Percentiles rank a stretch among this genome's conserved stretches.
Conservation (phyloP, 169 alveolate genomes). For the Plasmodium cynomolgi region DNA sequence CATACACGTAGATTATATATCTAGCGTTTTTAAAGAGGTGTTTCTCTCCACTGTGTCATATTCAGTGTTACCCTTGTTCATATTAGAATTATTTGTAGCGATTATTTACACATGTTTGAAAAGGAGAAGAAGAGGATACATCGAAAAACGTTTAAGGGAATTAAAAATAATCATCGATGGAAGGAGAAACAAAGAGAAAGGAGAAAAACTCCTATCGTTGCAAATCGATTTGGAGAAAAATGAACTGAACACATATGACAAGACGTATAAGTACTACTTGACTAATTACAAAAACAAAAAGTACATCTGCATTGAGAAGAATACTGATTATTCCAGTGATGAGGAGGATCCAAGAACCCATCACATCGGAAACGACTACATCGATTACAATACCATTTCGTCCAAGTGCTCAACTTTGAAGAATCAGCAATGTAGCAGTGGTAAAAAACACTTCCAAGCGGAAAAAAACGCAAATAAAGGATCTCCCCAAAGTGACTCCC, state of each 20-base stretch:
- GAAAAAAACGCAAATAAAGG: background rate
- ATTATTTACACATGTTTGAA: constrained; percentile 34
- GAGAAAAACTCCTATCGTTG: constrained; percentile 7
- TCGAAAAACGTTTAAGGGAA: constrained; percentile 21
- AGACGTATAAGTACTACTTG: constrained; percentile 38
- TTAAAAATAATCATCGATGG: constrained; percentile 35
- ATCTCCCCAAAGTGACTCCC: background rate
- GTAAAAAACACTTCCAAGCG: background rate
- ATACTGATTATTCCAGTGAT: constrained; percentile 38
- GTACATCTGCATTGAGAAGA: constrained; percentile 69
- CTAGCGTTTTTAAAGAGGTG: constrained; percentile 29
- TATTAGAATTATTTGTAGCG: constrained; percentile 35
- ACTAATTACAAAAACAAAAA: constrained; percentile 64
- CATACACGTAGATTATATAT: constrained; percentile 22
- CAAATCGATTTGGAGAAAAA: constrained; percentile 70
- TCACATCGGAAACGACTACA: background rate
- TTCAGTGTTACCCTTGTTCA: constrained; percentile 19
- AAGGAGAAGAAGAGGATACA: constrained; percentile 48
- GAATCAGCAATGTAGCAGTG: background rate
- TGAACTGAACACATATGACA: constrained; percentile 47
- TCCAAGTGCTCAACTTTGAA: background rate
- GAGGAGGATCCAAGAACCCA: background rate
- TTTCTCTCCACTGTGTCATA: constrained; percentile 23
- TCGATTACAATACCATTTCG: background rate
- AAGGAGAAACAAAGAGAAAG: background rate